Evolutionary conservation across 208 protist genomes (phyloP), one percentile per base, ranked within the genome.

Genomic region (Acanthamoeba comandoni): DNA sequence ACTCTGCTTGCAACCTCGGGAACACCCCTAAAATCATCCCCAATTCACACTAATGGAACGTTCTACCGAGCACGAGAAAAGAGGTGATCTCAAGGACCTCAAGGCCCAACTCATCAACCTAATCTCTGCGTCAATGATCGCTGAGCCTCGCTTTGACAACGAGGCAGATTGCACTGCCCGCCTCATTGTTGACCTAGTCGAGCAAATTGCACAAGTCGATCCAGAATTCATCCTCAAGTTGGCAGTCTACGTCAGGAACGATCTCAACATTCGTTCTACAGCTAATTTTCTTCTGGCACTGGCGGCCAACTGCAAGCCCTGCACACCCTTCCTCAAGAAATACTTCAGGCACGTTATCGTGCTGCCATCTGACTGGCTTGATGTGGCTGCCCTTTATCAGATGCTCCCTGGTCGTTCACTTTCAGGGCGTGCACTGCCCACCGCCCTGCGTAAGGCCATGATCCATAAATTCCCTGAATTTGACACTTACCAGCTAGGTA

Each of bases 361-460:
- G 57, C 93, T 98, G 51, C 98, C 97, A 3, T 96, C 95, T 7
- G 98, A 99, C 94, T 98, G 97, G 97, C 93, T 99, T 52, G 93
- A 97, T 0, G 95, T 98, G n/a, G 97, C 97, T 0, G 95, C 95
- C 57, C 96, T 98, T 49, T 97, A 80, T 35, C 64, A 62, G 24
- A 26, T 51, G 17, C 52, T 93, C 0, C 70, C 91, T 48, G 57
- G 65, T 31, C 87, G 87, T 22, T 49, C 35, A 17, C 69, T 91
- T 35, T 29, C 22, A n/a, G 87, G 52, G 12, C 65, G 87, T 15
- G 35, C 95, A 19, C 73, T 98, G 15, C 98, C 97, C 9, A 94
- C 95, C 35, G 95, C 95, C 13, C 96, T 99, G 70, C 96, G 97
- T 31, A 93, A 92, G 0, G 97, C 95, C 13, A 96, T 98, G 52